Base-by-base conservation (phyloP, 352 stramenopile species). In the Phytophthora hibernalis region DNA sequence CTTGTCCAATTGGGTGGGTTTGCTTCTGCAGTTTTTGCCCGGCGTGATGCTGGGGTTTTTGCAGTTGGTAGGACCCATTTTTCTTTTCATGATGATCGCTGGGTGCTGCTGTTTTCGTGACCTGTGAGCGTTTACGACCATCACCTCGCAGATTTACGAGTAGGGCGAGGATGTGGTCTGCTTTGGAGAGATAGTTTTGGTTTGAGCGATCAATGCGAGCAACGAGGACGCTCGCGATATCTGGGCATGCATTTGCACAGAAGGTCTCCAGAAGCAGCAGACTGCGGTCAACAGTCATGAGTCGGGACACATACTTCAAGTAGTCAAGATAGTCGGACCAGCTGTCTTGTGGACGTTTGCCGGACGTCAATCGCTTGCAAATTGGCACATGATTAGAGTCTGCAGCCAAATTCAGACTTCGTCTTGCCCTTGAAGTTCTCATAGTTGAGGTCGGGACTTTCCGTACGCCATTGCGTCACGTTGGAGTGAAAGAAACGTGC, bases 301-400 rank as follows among this genome's bases (percentile, higher is more conserved):
- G 54, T 21, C 54, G 54, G 38, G 30, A 16, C 48, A 70, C 53
- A 30, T 55, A 65, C 24, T 70, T 65, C 11, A 70, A 11, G 16
- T 65, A 61, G n/a, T 70, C 48, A 3, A 61, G 22, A 16, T 61
- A 61, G 47, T 59, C 62, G 1, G 53, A 58, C 44, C 40, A 60
- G 1, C 28, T 56, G 48, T 65, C 47, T 56, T 65, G 54, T 20
- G 47, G 22, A 15, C 40, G 40, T 21, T 65, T 70, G 15, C 9
- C 10, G 1, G 45, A 55, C 5, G 53, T 58, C 9, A 70, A 35
- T 1, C 47, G 33, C 20, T 64, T 70, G 22, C 13, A 59, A 2
- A 70, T 22, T 5, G 60, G 54, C 0, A 70, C 54, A 57, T 70
- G 45, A 20, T 70, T 70, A 5, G n/a, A 65, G 18, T 42, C 18